Percentiles rank a stretch among this genome's conserved stretches.
Conservation (phyloP, 805 yeast genomes). For the Wickerhamiella kurtzmanii region DNA sequence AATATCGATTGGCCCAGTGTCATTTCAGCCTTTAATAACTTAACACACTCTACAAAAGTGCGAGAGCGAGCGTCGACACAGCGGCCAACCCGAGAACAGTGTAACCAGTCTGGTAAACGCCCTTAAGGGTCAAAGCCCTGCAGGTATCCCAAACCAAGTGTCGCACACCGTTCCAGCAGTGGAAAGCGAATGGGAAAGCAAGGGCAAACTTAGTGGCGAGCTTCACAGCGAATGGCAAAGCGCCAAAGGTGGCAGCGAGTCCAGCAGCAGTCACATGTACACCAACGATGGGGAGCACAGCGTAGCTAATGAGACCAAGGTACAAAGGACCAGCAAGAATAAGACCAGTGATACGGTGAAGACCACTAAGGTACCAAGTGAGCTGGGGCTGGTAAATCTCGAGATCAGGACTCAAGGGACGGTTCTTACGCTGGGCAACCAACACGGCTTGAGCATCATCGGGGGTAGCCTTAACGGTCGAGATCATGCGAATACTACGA, state of each 20-base stretch:
- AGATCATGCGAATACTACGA: slow-evolving; percentile 4
- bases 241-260: slow-evolving; percentile 42
- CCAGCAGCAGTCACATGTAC: slow-evolving; percentile 38
- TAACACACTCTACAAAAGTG: slow-evolving; percentile 22
- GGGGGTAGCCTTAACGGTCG: slow-evolving; percentile 40
- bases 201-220: slow-evolving; percentile 51
- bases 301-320: slow-evolving; percentile 62
- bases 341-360: slow-evolving; percentile 84
- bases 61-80: slow-evolving; percentile 37
- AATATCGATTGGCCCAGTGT: neutral
- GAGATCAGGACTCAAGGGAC: slow-evolving; percentile 88
- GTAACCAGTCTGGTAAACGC: slow-evolving; percentile 88
- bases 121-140: slow-evolving; percentile 61
- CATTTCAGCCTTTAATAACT: neutral
- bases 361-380: slow-evolving; percentile 64
- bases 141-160: slow-evolving; percentile 92
- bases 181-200: slow-evolving; percentile 80
- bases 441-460: slow-evolving; percentile 57
- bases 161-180: slow-evolving; percentile 75
- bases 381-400: slow-evolving; percentile 83
- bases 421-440: slow-evolving; percentile 65
- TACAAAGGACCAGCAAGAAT: slow-evolving; percentile 68
- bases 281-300: slow-evolving; percentile 54
- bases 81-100: slow-evolving; percentile 54
- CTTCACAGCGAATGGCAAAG: slow-evolving; percentile 53